Evolutionary conservation across 495 filamentous ascomycete genomes (phyloP).

Genomic region (Platismatia glauca): DNA sequence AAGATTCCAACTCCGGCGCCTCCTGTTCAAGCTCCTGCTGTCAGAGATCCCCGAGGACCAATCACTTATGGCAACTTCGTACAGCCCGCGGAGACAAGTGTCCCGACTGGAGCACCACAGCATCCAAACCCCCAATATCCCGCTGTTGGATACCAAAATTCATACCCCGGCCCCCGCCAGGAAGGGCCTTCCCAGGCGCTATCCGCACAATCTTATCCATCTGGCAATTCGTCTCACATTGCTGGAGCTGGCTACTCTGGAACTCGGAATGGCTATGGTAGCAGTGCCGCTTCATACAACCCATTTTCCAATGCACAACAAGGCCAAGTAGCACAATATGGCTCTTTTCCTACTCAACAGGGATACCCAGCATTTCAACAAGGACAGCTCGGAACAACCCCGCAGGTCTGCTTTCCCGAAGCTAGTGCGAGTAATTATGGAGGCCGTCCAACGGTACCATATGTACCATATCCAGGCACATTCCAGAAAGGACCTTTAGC

Average conservation of each 20-base stretch:
- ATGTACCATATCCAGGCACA: constrained; percentile 15
- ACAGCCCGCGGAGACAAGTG: constrained; percentile 4
- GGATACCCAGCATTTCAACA: constrained; percentile 5
- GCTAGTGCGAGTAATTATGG: constrained; percentile 6
- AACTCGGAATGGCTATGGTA: constrained; percentile 7
- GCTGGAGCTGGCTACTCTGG: constrained; percentile 8
- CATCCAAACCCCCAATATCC: constrained; percentile 1
- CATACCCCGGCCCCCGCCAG: neutral
- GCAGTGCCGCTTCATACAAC: constrained; percentile 1
- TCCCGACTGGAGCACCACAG: neutral
- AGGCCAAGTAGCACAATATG: constrained; percentile 1
- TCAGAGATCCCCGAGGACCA: constrained; percentile 13
- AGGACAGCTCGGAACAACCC: constrained; percentile 1
- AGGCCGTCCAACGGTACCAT: constrained; percentile 1
- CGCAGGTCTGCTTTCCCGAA: constrained; percentile 5
- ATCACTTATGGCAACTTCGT: neutral
- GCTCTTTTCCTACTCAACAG: constrained; percentile 3
- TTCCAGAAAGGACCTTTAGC: constrained; percentile 5
- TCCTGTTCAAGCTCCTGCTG: constrained; percentile 3
- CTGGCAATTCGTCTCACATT: neutral
- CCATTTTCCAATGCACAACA: neutral
- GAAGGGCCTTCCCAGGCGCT: neutral
- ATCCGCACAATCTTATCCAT: neutral
- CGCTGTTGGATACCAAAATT: neutral
- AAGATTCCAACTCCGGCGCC: constrained; percentile 21